Percentiles rank a stretch among this genome's conserved stretches.
Evolutionary conservation across 371 early-diverging fungal species (phyloP).

Genomic region (Chytridium lagenaria): DNA sequence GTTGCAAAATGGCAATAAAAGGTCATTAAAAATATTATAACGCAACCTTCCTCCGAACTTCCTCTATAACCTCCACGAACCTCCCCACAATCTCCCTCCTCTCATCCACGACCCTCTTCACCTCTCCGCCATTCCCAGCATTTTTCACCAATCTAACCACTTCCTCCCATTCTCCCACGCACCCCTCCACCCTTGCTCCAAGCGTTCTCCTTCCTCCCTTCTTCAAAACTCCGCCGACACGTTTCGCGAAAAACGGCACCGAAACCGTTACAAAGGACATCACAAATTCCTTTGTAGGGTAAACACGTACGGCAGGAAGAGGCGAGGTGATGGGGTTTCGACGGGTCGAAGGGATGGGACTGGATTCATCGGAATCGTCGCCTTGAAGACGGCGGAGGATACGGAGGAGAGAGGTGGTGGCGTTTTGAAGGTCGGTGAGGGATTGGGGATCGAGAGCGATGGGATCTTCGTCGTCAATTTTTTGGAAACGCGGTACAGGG

Average conservation of each 20-base stretch:
- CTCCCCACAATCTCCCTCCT: neutral
- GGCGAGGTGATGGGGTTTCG: constrained; percentile 1
- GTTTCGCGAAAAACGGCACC: constrained; percentile 10
- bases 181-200: neutral
- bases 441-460: neutral
- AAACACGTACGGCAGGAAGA: neutral
- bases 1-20: too few relatives aligned
- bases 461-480: neutral
- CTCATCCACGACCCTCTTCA: neutral
- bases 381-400: constrained; percentile 14
- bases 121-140: neutral
- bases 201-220: neutral
- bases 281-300: neutral
- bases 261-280: neutral
- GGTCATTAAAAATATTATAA: too few relatives aligned
- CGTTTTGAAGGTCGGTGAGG: neutral
- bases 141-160: too few relatives aligned
- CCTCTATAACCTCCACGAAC: neutral
- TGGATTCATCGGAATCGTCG: constrained; percentile 9
- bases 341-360: constrained; percentile 2
- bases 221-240: neutral
- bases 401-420: constrained; percentile 12
- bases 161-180: neutral
- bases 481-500: neutral
- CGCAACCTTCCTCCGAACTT: constrained; percentile 13